Percentiles rank a stretch among this genome's conserved stretches.
phyloP scores from a whole-genome alignment of 495 filamentous ascomycete genomes.

The Aspergillus egyptiacus region DNA sequence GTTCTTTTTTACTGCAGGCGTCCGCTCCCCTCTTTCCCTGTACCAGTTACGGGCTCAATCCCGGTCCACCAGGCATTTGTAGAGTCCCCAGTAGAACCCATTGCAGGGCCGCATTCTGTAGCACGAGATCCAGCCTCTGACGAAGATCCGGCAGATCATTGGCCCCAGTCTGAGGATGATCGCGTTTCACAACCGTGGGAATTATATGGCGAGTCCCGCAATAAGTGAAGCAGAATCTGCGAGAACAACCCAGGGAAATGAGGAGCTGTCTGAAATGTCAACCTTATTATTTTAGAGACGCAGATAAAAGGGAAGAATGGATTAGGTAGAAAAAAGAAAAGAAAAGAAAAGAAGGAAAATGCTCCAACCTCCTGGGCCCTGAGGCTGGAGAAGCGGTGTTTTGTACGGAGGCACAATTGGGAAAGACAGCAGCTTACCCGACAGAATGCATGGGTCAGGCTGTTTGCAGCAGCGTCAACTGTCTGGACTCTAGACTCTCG shows the following conservation, averaged over 20 bases:
- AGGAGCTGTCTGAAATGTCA: neutral
- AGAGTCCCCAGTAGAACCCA: conserved; percentile 7
- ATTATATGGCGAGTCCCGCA: conserved; percentile 10
- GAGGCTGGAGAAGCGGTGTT: conserved; percentile 6
- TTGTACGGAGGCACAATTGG: conserved; percentile 6
- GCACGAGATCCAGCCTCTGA: conserved; percentile 22
- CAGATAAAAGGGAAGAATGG: too few species aligned
- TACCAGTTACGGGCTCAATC: conserved; percentile 10
- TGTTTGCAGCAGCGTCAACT: conserved; percentile 12
- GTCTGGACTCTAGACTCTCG: too few species aligned
- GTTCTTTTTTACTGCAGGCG: conserved; percentile 12
- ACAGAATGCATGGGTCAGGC: conserved; percentile 14
- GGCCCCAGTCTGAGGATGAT: conserved; percentile 15
- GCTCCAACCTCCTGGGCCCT: neutral
- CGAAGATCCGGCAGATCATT: conserved; percentile 8
- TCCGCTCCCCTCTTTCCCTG: conserved; percentile 9
- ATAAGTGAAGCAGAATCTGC: conserved; percentile 15
- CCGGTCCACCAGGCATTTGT: conserved; percentile 12
- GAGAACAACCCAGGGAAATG: conserved; percentile 14
- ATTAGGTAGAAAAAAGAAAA: neutral
- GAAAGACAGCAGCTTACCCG: neutral
- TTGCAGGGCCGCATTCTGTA: conserved; percentile 14
- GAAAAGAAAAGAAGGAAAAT: conserved; percentile 5
- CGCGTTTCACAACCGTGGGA: conserved; percentile 15
- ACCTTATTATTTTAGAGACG: too few species aligned